These are phyloP conservation scores for Saccharomyces hybrid DNA, from an alignment of 1,139 yeast genomes.

Conservation along the genomic window DNA sequence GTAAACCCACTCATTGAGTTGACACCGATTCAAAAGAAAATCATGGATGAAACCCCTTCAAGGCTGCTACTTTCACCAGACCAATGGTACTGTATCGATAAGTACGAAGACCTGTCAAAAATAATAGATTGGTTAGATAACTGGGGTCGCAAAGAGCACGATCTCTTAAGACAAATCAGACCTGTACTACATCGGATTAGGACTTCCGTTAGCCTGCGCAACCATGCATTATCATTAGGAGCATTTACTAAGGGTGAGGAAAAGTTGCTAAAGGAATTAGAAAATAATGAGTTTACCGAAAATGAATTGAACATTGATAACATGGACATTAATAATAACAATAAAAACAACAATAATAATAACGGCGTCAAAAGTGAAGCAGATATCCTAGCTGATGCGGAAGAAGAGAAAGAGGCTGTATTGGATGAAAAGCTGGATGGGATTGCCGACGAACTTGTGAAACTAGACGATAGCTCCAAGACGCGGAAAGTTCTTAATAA, in stretches of 20 bases:
- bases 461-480: slow-evolving; percentile 27
- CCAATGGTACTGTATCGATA: slow-evolving; percentile 67
- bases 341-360: neutral
- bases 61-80: slow-evolving; percentile 44
- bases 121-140: slow-evolving; percentile 63
- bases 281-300: slow-evolving; percentile 33
- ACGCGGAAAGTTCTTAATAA: slow-evolving; percentile 20
- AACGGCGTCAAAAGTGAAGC: slow-evolving; percentile 15
- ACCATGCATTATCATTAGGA: slow-evolving; percentile 41
- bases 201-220: slow-evolving; percentile 54
- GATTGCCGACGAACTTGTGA: slow-evolving; percentile 30
- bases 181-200: slow-evolving; percentile 47
- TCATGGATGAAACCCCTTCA: slow-evolving; percentile 57
- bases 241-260: slow-evolving; percentile 38
- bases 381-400: slow-evolving; percentile 17
- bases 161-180: slow-evolving; percentile 54
- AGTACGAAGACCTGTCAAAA: slow-evolving; percentile 47
- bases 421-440: slow-evolving; percentile 29
- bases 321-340: neutral
- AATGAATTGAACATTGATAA: slow-evolving; percentile 21
- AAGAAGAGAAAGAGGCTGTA: slow-evolving; percentile 11
- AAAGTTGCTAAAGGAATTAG: slow-evolving; percentile 36
- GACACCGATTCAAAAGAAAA: slow-evolving; percentile 50
- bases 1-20: slow-evolving; percentile 28
- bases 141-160: slow-evolving; percentile 69